phyloP scores from a whole-genome alignment of 148 eudicot genomes.

The Chenopodium suecicum region DNA sequence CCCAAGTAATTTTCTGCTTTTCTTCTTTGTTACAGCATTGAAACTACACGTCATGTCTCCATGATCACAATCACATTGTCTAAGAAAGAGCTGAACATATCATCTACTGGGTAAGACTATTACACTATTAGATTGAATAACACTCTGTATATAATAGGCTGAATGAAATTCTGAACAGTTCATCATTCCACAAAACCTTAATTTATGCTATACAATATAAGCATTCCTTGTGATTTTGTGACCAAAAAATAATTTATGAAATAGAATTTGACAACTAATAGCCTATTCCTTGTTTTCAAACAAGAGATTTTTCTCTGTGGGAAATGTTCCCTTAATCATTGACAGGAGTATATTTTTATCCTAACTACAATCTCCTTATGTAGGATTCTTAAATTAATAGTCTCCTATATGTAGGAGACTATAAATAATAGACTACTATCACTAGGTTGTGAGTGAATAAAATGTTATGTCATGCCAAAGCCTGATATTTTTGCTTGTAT shows the following conservation, averaged over 20 bases:
- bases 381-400: neutral
- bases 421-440: neutral
- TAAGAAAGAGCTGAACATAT: constrained; percentile 54
- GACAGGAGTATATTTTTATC: too few species aligned
- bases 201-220: too few species aligned
- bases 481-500: too few species aligned
- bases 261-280: too few species aligned
- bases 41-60: constrained; percentile 77
- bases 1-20: neutral
- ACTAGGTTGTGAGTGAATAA: neutral
- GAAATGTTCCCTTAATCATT: too few species aligned
- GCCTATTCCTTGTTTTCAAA: too few species aligned
- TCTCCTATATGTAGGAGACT: neutral
- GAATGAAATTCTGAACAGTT: too few species aligned
- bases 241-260: too few species aligned
- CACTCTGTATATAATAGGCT: too few species aligned
- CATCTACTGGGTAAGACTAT: constrained; percentile 50
- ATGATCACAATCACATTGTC: constrained; percentile 64
- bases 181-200: too few species aligned
- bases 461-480: neutral
- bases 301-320: too few species aligned
- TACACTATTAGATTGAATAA: neutral
- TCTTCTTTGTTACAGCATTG: constrained; percentile 40
- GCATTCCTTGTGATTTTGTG: too few species aligned
- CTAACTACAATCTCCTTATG: neutral